phyloP scores from a whole-genome alignment of 2,329 filamentous ascomycete genomes.

The Volutella citrinella region DNA sequence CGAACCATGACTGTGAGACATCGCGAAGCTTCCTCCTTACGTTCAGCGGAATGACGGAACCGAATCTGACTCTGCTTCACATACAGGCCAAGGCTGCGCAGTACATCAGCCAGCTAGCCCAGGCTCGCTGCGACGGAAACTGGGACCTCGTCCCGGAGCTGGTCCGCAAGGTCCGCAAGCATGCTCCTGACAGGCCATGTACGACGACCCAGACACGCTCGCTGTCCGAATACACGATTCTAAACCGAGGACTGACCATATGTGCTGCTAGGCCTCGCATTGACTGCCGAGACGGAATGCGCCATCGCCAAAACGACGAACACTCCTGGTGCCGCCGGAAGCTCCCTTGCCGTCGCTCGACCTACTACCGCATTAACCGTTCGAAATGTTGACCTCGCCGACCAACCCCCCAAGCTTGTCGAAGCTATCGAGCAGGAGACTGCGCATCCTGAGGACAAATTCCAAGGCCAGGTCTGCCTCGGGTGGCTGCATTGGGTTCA shows the following conservation, averaged over 20 bases:
- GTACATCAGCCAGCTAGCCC: conserved; percentile 80
- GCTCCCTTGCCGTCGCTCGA: conserved; percentile 23
- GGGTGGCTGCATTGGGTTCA: conserved; percentile 82
- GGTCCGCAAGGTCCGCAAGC: conserved; percentile 89
- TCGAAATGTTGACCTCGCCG: conserved; percentile 44
- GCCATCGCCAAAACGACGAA: conserved; percentile 56
- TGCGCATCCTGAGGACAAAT: conserved; percentile 53
- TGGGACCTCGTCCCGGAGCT: conserved; percentile 88
- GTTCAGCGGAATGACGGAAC: too few species aligned
- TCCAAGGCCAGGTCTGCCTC: conserved; percentile 79
- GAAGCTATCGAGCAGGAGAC: conserved; percentile 58
- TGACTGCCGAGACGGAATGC: conserved; percentile 68
- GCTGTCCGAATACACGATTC: conserved; percentile 4
- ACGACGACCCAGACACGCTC: conserved; percentile 36
- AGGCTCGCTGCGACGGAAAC: conserved; percentile 80
- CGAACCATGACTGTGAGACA: conserved; percentile 37
- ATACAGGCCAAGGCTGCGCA: conserved; percentile 70
- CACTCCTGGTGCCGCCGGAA: conserved; percentile 22
- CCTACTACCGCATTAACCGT: conserved; percentile 41
- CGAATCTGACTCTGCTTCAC: too few species aligned
- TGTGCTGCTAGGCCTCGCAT: conserved; percentile 55
- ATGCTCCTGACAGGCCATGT: conserved; percentile 85
- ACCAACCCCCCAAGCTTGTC: conserved; percentile 48
- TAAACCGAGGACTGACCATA: conserved; percentile 10
- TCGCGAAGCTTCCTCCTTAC: too few species aligned